A percentile compares a stretch with the other conserved stretches of the same genome.
phyloP scores from a whole-genome alignment of 495 filamentous ascomycete genomes.

The Xylaria curta region DNA sequence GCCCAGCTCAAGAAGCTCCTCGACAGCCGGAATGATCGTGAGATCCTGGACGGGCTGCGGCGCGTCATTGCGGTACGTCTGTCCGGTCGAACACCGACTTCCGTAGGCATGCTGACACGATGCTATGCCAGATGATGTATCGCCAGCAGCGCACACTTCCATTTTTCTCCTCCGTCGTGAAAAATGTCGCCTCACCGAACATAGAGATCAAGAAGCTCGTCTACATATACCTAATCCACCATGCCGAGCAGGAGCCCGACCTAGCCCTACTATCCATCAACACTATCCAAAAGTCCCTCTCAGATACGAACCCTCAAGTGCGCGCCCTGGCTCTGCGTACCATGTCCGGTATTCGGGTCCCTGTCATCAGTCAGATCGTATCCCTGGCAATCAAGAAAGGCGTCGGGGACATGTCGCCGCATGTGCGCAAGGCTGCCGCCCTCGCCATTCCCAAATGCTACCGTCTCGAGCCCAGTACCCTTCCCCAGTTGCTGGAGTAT shows the following conservation, averaged over 20 bases:
- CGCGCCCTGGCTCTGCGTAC: slow-evolving; percentile 89
- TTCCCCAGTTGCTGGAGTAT: slow-evolving; percentile 84
- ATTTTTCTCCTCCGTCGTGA: slow-evolving; percentile 94
- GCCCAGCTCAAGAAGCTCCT: slow-evolving; percentile 89
- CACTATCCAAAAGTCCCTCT: slow-evolving; percentile 95
- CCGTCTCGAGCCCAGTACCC: slow-evolving; percentile 82
- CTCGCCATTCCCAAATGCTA: slow-evolving; percentile 98
- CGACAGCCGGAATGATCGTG: slow-evolving; percentile 91
- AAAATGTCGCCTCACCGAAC: slow-evolving; percentile 90
- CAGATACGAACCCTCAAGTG: slow-evolving; percentile 87
- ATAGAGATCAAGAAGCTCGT: slow-evolving; percentile 96
- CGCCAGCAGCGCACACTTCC: slow-evolving; percentile 78
- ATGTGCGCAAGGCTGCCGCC: slow-evolving; percentile 91
- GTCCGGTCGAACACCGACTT: not conserved
- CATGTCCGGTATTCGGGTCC: slow-evolving; percentile 95
- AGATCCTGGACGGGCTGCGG: slow-evolving; percentile 89
- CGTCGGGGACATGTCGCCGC: slow-evolving; percentile 89
- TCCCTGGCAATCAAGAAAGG: slow-evolving; percentile 92
- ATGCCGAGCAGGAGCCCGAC: slow-evolving; percentile 94
- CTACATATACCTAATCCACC: slow-evolving; percentile 94
- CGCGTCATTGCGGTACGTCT: slow-evolving; percentile 82
- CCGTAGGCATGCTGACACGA: not conserved
- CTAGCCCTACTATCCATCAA: slow-evolving; percentile 96
- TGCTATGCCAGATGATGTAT: slow-evolving; percentile 81
- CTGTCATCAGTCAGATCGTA: slow-evolving; percentile 99